Base-by-base conservation (phyloP, 129 eudicot species). In the Kitagawia praeruptora region DNA sequence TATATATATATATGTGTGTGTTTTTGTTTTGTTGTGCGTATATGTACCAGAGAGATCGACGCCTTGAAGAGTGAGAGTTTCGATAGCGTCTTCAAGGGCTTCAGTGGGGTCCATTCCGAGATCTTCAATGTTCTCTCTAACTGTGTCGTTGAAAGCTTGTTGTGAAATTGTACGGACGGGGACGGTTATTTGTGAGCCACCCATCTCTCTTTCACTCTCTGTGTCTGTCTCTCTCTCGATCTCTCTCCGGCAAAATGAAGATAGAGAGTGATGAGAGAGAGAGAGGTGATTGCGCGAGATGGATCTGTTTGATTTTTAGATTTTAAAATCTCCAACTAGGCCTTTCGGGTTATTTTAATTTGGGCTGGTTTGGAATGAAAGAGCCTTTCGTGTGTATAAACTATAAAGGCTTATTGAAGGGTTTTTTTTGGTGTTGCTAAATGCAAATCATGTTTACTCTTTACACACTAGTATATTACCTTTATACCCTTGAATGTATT, bases 41-140 rank as follows among this genome's bases (percentile, higher is more conserved):
- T 46, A 46, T 11, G 42, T 75, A 86, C 95, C 97, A 31, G 98
- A 92, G 69, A 96, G 99, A 90, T 92, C 98, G 82, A 92, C 99
- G 86, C 95, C 97, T 89, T 92, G 99, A 10, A 96, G 98, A 34
- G 93, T 82, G 38, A 92, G 92, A 75, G 99, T 92, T 54, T 96
- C 86, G 78, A 95, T 86, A 75, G 94, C 97, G 86, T 95, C 99
- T 19, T 81, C 41, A 61, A 80, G 75, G 84, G 77, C 77, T 86
- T 89, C 74, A 82, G 79, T 42, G 88, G 87, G 39, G 25, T 84
- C 89, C 97, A 92, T 91, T 53, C 27, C 76, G 58, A 96, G 84
- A 76, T 92, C 97, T 47, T 89, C 94, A 42, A 96, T 86, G 87
- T 96, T 92, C 48, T 90, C 99, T 40, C 77, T 70, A 48, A 95